Evolutionary conservation across 2,329 filamentous ascomycete species (phyloP), one percentile per base, ranked within the genome.

Genomic region (Xenoacremonium recifei): DNA sequence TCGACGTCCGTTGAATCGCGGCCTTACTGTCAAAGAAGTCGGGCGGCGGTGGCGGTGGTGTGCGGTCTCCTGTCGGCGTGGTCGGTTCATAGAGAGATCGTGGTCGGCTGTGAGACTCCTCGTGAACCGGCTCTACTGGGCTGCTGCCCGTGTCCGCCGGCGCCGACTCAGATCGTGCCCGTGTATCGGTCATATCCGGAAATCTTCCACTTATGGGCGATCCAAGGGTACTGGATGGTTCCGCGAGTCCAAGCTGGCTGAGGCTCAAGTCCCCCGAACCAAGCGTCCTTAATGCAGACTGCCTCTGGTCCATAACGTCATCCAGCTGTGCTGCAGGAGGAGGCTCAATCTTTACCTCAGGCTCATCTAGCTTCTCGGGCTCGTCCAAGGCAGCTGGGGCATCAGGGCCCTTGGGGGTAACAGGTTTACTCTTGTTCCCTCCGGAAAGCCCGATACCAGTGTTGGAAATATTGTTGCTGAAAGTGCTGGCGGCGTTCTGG

Each of bases 201-300:
- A 79, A 77, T 37, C 71, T 78, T n/a, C 78, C 71, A 34, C 68
- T 72, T 54, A 77, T 73, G 4, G 81, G 77, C 21, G 77, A 83
- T 36, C 74, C 64, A n/a, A 77, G 64, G 36, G 70, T 65, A 55
- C 70, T 76, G 12, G 71, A 70, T n/a, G 70, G 60, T 37, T 88
- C 84, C 10, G 75, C 66, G 41, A 97, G 87, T 23, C 92, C 92
- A 31, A 97, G 73, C 59, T 96, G 89, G 57, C 88, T 90, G 42
- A 97, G 76, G 62, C 89, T 95, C 35, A 99, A 72, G 59, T 96
- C 88, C 5, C 93, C 93, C 57, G 82, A 82, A 11, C 93, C 93
- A 37, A 99, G 74, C 1, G 93, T 97, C 59, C 92, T 89, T 3
- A 96, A 79, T 2, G 93, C 90, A 11, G 84, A 27, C 53, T 89